Evolutionary conservation across 2,329 filamentous ascomycete species (phyloP), one percentile per base, ranked within the genome.

Genomic region (Fusarium verrucosum): DNA sequence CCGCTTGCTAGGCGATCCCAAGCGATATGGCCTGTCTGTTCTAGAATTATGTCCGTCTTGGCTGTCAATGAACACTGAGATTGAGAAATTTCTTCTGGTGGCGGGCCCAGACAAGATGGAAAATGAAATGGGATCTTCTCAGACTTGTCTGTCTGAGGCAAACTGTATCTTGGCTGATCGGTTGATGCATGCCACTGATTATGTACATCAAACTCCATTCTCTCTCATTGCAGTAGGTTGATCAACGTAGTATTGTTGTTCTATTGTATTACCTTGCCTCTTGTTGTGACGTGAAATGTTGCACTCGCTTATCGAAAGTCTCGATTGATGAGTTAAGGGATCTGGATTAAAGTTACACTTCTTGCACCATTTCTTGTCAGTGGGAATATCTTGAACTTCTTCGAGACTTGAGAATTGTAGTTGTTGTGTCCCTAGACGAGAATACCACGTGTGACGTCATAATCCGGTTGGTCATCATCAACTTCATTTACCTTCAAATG

Each of bases 11-110:
- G 51, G 16, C 32, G 37, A 13, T 51, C 10, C 9, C 9, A n/a
- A n/a, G n/a, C n/a, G 32, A 20, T 4, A 7, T 4, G 16, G 7
- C n/a, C 11, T 35, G n/a, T 53, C 38, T 37, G 10, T 53, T 53
- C 47, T 37, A 44, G 52, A 56, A 53, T 20, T 53, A 53, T 26
- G 37, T 25, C 52, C 52, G 47, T 56, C 52, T 56, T 56, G 52
- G 52, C 52, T 33, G 7, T 10, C 8, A 5, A 36, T 4, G 30
- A n/a, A n/a, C n/a, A n/a, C n/a, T 17, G 20, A 20, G n/a, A 4
- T 19, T 19, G 4, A 7, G 19, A 42, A 36, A 14, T 10, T 9
- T 36, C 6, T 30, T 14, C 17, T 17, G 25, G 38, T 17, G 19
- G 6, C 4, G 9, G 30, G 8, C 22, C 19, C 16, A 35, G 28